phyloP scores from a whole-genome alignment of 1,139 yeast species.

The Candida buenavistaensis region DNA sequence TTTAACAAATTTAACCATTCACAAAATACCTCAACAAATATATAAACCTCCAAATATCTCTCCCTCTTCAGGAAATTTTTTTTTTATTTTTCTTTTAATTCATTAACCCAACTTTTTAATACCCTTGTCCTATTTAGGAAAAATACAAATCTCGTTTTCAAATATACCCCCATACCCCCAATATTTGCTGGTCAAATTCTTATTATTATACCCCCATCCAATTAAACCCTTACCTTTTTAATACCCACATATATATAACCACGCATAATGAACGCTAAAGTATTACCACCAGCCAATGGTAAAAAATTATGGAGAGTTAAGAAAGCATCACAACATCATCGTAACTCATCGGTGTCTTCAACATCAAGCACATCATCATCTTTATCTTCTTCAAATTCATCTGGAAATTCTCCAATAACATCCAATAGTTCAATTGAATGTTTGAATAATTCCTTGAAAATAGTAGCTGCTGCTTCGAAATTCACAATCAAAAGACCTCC shows the following conservation, averaged over 20 bases:
- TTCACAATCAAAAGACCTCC: slow-evolving; percentile 45
- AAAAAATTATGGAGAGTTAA: slow-evolving; percentile 51
- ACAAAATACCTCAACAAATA: no score
- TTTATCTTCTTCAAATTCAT: slow-evolving; percentile 8
- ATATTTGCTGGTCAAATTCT: slow-evolving; percentile 1
- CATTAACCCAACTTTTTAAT: not conserved
- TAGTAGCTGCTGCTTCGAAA: slow-evolving; percentile 31
- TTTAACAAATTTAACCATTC: no score
- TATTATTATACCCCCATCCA: slow-evolving; percentile 2
- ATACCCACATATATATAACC: slow-evolving; percentile 2
- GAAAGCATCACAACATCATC: slow-evolving; percentile 24
- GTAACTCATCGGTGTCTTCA: slow-evolving; percentile 10
- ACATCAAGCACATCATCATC: slow-evolving; percentile 10
- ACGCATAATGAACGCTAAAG: slow-evolving; percentile 5
- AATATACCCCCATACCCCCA: not conserved
- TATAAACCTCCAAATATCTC: slow-evolving; percentile 3
- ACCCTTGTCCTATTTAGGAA: no score
- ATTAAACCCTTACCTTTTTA: slow-evolving; percentile 1
- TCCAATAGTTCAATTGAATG: slow-evolving; percentile 32
- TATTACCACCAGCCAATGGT: slow-evolving; percentile 48
- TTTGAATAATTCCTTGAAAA: slow-evolving; percentile 45
- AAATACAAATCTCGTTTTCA: no score
- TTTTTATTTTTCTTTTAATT: not conserved
- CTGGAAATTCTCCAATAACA: not conserved
- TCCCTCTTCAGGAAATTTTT: not conserved